These are phyloP conservation scores for Brassica hybrid DNA, from an alignment of 441 rosid species.

Conservation along the genomic window DNA sequence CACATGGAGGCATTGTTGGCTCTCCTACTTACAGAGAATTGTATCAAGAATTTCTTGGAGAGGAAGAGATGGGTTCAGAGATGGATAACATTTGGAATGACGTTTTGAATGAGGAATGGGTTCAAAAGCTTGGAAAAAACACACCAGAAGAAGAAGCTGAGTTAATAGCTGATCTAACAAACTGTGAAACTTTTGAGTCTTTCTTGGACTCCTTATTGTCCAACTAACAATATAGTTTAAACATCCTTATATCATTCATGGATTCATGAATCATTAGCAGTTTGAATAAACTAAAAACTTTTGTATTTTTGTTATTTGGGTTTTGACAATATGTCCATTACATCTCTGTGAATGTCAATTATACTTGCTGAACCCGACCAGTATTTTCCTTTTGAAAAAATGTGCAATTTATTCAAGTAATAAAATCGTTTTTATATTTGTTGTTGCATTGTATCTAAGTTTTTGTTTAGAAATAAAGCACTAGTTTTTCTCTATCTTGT, in stretches of 20 bases:
- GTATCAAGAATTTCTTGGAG: neutral
- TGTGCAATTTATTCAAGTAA: too few relatives aligned
- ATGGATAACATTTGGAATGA: neutral
- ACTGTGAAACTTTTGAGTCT: conserved; percentile 3
- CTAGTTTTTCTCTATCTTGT: too few relatives aligned
- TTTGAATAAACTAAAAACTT: too few relatives aligned
- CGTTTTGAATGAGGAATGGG: conserved; percentile 1
- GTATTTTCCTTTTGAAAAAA: too few relatives aligned
- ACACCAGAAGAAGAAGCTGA: conserved; percentile 30
- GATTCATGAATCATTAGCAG: neutral
- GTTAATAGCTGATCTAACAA: neutral
- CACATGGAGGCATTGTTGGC: neutral
- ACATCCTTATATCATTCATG: neutral
- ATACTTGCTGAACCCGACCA: too few relatives aligned
- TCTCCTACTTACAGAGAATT: neutral
- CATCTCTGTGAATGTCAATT: too few relatives aligned
- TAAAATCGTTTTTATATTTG: too few relatives aligned
- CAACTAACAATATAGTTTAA: neutral
- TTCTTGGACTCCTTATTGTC: neutral
- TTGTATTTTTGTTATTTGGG: too few relatives aligned
- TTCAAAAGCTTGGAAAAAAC: conserved; percentile 4
- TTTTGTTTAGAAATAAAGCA: too few relatives aligned
- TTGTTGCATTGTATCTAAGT: too few relatives aligned
- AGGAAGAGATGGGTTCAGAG: neutral
- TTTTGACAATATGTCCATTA: too few relatives aligned